Base-by-base conservation (phyloP, 805 yeast species). In the Phaffomyces antillensis region DNA sequence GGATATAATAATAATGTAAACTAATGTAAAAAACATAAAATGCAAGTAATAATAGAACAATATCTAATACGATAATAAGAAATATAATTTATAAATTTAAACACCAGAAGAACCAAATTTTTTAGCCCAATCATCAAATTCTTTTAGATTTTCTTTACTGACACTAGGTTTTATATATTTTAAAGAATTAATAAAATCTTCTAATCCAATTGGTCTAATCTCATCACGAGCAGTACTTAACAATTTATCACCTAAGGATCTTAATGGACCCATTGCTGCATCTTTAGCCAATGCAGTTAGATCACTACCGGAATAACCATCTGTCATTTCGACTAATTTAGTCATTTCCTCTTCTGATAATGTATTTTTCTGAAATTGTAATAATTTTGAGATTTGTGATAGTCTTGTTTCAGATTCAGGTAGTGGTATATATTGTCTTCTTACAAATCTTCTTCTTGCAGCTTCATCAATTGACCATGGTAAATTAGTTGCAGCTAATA, bases 401-500 rank as follows among this genome's bases (percentile, higher is more conserved):
- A 71, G 63, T 46, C 98, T 70, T 0, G 97, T 89, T 52, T 83
- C 90, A 20, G 71, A 74, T 58, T 90, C 98, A 0, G 99, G 99
- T 44, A 91, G 69, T 7, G 99, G 98, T 47, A 91, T 93, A 65
- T 91, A 91, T 58, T 88, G 95, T 45, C 98, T 70, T 52, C 96
- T 77, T 9, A 89, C 96, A 63, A 91, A 91, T 52, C 99, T 74
- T 60, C 99, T 75, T 55, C 98, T 72, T 0, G 98, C 99, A 4
- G 98, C 98, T 58, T 91, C 99, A 63, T 91, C 99, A 48, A 86
- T 89, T 3, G 88, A 86, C 99, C 99, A 91, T 0, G 99, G 99
- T 52, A 93, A 65, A 61, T 91, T 91, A 0, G 99, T 91, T 1
- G 98, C 98, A 0, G 96, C 97, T 36, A 91, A 67, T 3, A 91